These are phyloP conservation scores for Tulasnella sp. DNA, from an alignment of 768 basidiomycete species.

Conservation along the genomic window DNA sequence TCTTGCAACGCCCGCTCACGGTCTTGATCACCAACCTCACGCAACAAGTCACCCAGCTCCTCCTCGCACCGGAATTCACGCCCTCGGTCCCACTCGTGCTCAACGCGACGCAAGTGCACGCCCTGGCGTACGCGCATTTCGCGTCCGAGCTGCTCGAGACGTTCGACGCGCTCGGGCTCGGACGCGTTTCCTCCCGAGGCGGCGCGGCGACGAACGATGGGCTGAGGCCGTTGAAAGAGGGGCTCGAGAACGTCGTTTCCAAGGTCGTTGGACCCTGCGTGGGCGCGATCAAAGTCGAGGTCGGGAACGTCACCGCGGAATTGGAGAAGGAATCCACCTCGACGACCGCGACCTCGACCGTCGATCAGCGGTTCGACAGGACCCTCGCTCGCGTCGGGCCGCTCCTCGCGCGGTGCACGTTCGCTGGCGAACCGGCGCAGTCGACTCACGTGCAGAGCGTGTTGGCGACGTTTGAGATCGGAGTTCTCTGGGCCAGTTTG, in stretches of 20 bases:
- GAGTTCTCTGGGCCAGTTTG: constrained; percentile 60
- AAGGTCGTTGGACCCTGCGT: constrained; percentile 57
- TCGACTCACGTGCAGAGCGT: constrained; percentile 39
- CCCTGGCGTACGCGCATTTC: constrained; percentile 53
- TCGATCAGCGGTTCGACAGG: constrained; percentile 40
- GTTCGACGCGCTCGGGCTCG: constrained; percentile 56
- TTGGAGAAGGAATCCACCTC: constrained; percentile 33
- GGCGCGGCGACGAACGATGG: constrained; percentile 36
- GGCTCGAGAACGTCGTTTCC: constrained; percentile 53
- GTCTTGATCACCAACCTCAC: constrained; percentile 63
- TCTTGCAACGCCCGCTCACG: constrained; percentile 64
- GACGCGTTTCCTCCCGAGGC: constrained; percentile 33
- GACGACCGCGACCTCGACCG: background rate
- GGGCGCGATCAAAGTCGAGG: constrained; percentile 44
- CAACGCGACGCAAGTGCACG: constrained; percentile 61
- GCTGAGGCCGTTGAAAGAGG: constrained; percentile 55
- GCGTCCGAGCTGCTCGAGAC: constrained; percentile 61
- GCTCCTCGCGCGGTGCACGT: constrained; percentile 39
- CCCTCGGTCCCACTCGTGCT: constrained; percentile 35
- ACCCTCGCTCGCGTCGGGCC: constrained; percentile 50
- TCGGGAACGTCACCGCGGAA: constrained; percentile 49
- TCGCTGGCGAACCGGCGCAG: constrained; percentile 42
- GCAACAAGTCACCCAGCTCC: constrained; percentile 48
- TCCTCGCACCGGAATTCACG: constrained; percentile 54
- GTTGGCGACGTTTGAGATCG: constrained; percentile 61